Percentiles rank a stretch among this genome's conserved stretches.
phyloP scores from a whole-genome alignment of 2,329 filamentous ascomycete species.

The Stemphylium lycopersici region DNA sequence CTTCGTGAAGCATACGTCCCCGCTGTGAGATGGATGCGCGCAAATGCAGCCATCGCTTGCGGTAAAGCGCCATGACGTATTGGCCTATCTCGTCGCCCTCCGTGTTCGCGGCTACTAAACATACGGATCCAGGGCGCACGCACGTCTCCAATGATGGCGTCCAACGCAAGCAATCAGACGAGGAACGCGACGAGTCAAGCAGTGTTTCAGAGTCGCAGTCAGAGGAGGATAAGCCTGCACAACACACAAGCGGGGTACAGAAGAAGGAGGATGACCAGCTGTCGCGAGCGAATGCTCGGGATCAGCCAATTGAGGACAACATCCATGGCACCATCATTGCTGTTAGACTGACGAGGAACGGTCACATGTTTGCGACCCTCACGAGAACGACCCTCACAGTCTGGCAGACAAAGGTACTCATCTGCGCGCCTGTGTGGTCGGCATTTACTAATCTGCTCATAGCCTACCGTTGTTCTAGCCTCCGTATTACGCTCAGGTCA shows the following conservation, averaged over 20 bases:
- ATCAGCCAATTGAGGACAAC: conserved; percentile 38
- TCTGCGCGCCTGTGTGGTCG: conserved; percentile 14
- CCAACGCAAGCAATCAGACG: conserved; percentile 24
- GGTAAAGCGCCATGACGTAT: conserved; percentile 70
- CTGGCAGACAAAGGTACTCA: conserved; percentile 88
- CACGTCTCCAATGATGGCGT: conserved; percentile 68
- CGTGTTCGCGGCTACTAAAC: conserved; percentile 79
- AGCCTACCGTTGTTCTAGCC: conserved; percentile 89
- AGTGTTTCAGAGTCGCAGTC: conserved; percentile 11
- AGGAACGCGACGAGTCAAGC: conserved; percentile 26
- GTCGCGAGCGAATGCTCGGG: conserved; percentile 8
- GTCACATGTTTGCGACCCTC: conserved; percentile 85
- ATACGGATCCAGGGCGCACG: conserved; percentile 60
- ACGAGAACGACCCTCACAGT: conserved; percentile 85
- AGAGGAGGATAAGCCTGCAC: conserved; percentile 17
- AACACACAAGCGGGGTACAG: conserved; percentile 13
- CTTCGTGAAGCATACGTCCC: conserved; percentile 28
- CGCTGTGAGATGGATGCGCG: conserved; percentile 43
- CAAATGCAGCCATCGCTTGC: conserved; percentile 46
- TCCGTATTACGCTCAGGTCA: conserved; percentile 80
- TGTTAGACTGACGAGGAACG: conserved; percentile 76
- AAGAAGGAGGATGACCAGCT: conserved; percentile 15
- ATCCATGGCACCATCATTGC: conserved; percentile 72
- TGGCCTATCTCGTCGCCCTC: conserved; percentile 87
- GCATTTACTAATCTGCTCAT: conserved; percentile 33